These are phyloP conservation scores for Vitis hybrid DNA, from an alignment of 177 flowering plant species.

Conservation along the genomic window DNA sequence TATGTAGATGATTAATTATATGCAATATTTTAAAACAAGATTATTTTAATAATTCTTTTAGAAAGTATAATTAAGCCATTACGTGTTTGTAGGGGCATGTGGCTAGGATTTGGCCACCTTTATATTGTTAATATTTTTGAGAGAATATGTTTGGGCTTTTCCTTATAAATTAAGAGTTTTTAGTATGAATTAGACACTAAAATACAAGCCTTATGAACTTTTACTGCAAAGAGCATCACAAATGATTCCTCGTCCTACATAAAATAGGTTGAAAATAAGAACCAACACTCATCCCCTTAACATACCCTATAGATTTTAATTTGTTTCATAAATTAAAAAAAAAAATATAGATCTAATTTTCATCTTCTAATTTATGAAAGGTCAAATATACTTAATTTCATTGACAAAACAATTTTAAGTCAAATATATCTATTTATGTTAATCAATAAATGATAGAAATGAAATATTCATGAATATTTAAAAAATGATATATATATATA, in stretches of 20 bases:
- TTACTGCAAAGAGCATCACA: neutral
- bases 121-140: slow-evolving; percentile 16
- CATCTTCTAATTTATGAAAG: too few species aligned
- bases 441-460: too few species aligned
- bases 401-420: too few species aligned
- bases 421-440: too few species aligned
- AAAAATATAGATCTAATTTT: too few species aligned
- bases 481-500: neutral
- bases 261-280: too few species aligned
- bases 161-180: slow-evolving; percentile 3
- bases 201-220: slow-evolving; percentile 8
- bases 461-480: too few species aligned
- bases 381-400: too few species aligned
- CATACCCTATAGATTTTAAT: too few species aligned
- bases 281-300: too few species aligned
- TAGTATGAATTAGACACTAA: neutral
- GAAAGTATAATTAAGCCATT: slow-evolving; percentile 6
- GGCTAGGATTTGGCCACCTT: slow-evolving; percentile 25
- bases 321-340: neutral
- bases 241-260: neutral
- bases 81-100: slow-evolving; percentile 25
- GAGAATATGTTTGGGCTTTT: neutral
- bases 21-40: neutral
- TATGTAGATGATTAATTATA: neutral
- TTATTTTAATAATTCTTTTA: slow-evolving; percentile 18